Evolutionary conservation across 352 stramenopile species (phyloP).

Genomic region (Phytophthora fragariae): DNA sequence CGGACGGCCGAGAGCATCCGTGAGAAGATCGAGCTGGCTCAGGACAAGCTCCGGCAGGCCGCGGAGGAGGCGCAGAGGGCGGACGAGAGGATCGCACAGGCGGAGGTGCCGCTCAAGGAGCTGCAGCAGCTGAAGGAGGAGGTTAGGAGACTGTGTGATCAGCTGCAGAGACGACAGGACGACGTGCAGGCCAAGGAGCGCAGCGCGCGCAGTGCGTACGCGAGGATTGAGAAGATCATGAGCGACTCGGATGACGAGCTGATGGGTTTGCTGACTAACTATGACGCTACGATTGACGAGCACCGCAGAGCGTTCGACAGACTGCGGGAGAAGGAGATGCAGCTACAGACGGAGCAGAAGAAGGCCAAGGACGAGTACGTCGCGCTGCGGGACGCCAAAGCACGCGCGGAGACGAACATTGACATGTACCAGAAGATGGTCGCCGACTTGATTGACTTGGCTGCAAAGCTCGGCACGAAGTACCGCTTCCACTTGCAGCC

Average conservation of each 20-base stretch:
- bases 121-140: conserved; percentile 58
- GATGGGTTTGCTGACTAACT: conserved; percentile 56
- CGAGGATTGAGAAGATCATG: conserved; percentile 75
- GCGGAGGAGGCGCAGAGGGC: conserved; percentile 45
- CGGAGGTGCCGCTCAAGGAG: conserved; percentile 63
- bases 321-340: conserved; percentile 46
- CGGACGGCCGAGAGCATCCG: conserved; percentile 63
- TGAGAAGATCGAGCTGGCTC: conserved; percentile 57
- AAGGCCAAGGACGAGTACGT: conserved; percentile 45
- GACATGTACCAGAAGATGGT: conserved; percentile 48
- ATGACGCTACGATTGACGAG: conserved; percentile 60
- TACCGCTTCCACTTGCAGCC: conserved; percentile 67
- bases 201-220: conserved; percentile 44
- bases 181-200: conserved; percentile 54
- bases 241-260: conserved; percentile 77
- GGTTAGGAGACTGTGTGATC: conserved; percentile 43
- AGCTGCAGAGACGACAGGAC: conserved; percentile 44
- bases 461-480: conserved; percentile 52
- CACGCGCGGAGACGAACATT: conserved; percentile 64
- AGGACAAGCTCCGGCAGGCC: conserved; percentile 54
- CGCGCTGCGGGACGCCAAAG: conserved; percentile 47
- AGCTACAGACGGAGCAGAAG: conserved; percentile 40
- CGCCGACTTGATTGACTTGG: conserved; percentile 55
- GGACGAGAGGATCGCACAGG: conserved; percentile 48
- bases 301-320: conserved; percentile 42